Evolutionary conservation across 805 yeast genomes (phyloP).

Genomic region (Nakazawaea wyomingensis): DNA sequence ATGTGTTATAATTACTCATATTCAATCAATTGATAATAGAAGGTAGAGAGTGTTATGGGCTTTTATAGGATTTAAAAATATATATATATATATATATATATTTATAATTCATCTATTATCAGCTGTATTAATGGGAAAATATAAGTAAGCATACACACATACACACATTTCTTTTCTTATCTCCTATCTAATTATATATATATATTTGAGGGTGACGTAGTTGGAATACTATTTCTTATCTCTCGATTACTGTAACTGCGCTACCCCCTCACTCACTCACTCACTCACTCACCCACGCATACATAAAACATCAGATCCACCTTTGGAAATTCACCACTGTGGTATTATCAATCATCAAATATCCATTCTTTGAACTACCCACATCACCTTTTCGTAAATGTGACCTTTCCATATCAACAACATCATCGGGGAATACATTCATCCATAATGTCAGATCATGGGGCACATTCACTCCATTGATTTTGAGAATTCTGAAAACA

Average conservation of each 20-base stretch:
- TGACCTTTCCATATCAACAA: background rate
- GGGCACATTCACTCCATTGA: slow-evolving; percentile 20
- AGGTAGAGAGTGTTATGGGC: too few species aligned
- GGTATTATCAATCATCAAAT: slow-evolving; percentile 16
- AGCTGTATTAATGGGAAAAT: too few species aligned
- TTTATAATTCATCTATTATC: too few species aligned
- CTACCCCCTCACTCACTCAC: background rate
- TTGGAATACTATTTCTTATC: background rate
- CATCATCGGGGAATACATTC: background rate
- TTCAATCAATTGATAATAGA: too few species aligned
- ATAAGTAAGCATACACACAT: background rate
- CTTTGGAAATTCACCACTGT: slow-evolving; percentile 21
- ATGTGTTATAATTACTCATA: too few species aligned
- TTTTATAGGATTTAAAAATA: too few species aligned
- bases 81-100: too few species aligned
- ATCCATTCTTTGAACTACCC: slow-evolving; percentile 16
- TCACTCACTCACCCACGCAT: background rate
- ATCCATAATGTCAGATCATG: slow-evolving; percentile 21
- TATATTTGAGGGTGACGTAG: background rate
- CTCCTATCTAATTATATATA: background rate
- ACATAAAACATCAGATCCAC: background rate
- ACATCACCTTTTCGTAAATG: background rate
- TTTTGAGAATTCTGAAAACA: slow-evolving; percentile 19
- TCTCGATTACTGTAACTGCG: background rate
- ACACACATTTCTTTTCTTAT: background rate